These are phyloP conservation scores for Papiliotrema laurentii DNA, from an alignment of 1,284 basidiomycete genomes.

Conservation along the genomic window DNA sequence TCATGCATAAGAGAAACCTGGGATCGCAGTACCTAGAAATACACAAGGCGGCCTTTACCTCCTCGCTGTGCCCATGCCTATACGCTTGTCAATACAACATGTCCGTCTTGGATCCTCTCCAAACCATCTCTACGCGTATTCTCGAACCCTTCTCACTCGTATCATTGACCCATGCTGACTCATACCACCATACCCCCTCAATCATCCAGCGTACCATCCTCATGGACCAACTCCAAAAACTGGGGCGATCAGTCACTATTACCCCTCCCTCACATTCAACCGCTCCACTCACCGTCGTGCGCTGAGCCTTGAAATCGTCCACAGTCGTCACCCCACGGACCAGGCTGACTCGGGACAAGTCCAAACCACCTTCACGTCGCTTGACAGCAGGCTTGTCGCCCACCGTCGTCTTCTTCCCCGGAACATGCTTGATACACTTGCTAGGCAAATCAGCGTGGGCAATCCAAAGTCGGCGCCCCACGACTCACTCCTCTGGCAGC, in stretches of 20 bases:
- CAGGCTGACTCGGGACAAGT: constrained; percentile 26
- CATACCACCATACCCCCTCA: not conserved
- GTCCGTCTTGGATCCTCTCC: too few species aligned
- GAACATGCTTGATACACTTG: constrained; percentile 78
- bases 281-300: constrained; percentile 31
- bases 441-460: constrained; percentile 49
- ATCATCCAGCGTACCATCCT: constrained; percentile 30
- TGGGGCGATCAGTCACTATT: constrained; percentile 7
- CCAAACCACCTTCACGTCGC: constrained; percentile 20
- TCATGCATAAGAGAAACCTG: too few species aligned
- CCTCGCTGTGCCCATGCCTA: too few species aligned
- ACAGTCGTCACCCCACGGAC: constrained; percentile 34
- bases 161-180: too few species aligned
- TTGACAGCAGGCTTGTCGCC: constrained; percentile 74
- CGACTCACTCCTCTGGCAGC: constrained; percentile 76
- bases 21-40: too few species aligned
- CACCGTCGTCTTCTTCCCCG: constrained; percentile 76
- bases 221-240: constrained; percentile 29
- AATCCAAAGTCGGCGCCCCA: constrained; percentile 8
- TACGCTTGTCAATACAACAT: too few species aligned
- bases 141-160: too few species aligned
- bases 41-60: too few species aligned
- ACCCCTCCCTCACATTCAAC: not conserved
- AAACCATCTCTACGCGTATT: too few species aligned
- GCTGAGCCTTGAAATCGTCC: constrained; percentile 34